A percentile compares a stretch with the other conserved stretches of the same genome.
phyloP scores from a whole-genome alignment of 1,139 yeast genomes.

The Pichia sp. region DNA sequence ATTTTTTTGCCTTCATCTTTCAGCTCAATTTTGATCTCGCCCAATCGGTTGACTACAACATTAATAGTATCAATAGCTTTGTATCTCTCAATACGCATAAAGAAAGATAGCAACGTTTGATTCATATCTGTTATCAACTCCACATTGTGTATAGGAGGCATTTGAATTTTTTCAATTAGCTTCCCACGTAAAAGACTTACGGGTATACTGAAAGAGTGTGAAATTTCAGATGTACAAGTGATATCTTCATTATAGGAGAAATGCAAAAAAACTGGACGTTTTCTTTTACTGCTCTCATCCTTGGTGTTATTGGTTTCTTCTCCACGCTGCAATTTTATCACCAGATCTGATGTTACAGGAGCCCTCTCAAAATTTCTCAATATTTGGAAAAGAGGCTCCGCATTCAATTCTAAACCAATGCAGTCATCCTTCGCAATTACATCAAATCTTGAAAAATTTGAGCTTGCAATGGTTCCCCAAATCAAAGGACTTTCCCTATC shows the following conservation, averaged over 20 bases:
- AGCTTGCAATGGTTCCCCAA: slow-evolving; percentile 51
- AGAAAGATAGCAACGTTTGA: slow-evolving; percentile 42
- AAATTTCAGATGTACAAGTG: slow-evolving; percentile 37
- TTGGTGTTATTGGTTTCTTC: slow-evolving; percentile 35
- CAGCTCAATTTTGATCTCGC: slow-evolving; percentile 44
- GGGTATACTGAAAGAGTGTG: slow-evolving; percentile 58
- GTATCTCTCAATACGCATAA: slow-evolving; percentile 56
- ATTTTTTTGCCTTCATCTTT: slow-evolving; percentile 54
- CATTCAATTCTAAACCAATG: slow-evolving; percentile 52
- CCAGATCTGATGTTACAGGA: slow-evolving; percentile 44
- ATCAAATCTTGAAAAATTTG: slow-evolving; percentile 41
- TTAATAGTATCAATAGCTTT: slow-evolving; percentile 37
- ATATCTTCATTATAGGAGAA: slow-evolving; percentile 43
- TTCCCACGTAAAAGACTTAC: slow-evolving; percentile 37
- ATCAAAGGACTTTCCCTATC: slow-evolving; percentile 55
- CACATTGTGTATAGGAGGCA: slow-evolving; percentile 10
- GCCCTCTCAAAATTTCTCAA: slow-evolving; percentile 52
- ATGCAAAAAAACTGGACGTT: slow-evolving; percentile 36
- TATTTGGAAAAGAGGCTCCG: slow-evolving; percentile 53
- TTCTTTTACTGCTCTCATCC: slow-evolving; percentile 31
- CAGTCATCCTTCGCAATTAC: slow-evolving; percentile 46
- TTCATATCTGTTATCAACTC: slow-evolving; percentile 38
- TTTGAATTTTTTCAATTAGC: slow-evolving; percentile 2
- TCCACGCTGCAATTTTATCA: slow-evolving; percentile 50
- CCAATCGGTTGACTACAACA: slow-evolving; percentile 33